Evolutionary conservation across 371 early-diverging fungal genomes (phyloP).

Genomic region (Edhazardia aedis): DNA sequence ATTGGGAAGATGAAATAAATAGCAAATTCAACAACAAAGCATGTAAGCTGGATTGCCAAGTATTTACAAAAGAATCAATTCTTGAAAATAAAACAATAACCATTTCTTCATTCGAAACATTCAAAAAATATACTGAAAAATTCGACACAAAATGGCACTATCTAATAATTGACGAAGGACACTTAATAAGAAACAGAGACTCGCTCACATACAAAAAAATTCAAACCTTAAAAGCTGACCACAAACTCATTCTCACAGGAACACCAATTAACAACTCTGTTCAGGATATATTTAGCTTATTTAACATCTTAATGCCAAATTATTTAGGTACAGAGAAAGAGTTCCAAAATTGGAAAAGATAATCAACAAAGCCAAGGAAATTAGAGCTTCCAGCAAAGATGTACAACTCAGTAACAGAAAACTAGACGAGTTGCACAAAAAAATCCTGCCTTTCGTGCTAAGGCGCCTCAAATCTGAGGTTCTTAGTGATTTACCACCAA

Average conservation of each 20-base stretch:
- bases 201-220: slow-evolving; percentile 58
- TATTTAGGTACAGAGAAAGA: slow-evolving; percentile 40
- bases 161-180: slow-evolving; percentile 69
- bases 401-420: slow-evolving; percentile 43
- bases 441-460: slow-evolving; percentile 80
- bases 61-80: neutral
- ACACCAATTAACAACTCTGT: slow-evolving; percentile 58
- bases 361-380: slow-evolving; percentile 15
- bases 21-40: slow-evolving; percentile 2
- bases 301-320: slow-evolving; percentile 44
- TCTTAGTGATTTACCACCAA: slow-evolving; percentile 83
- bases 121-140: slow-evolving; percentile 4
- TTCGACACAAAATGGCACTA: neutral
- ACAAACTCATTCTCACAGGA: slow-evolving; percentile 46
- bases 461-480: slow-evolving; percentile 93
- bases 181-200: slow-evolving; percentile 56
- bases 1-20: slow-evolving; percentile 41
- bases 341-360: slow-evolving; percentile 52
- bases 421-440: slow-evolving; percentile 76
- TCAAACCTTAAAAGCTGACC: slow-evolving; percentile 49
- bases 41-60: neutral
- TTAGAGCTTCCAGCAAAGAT: slow-evolving; percentile 9
- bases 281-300: slow-evolving; percentile 41
- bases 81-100: neutral
- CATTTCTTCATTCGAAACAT: neutral